phyloP scores from a whole-genome alignment of 768 basidiomycete species.

The Tulasnella calospora region DNA sequence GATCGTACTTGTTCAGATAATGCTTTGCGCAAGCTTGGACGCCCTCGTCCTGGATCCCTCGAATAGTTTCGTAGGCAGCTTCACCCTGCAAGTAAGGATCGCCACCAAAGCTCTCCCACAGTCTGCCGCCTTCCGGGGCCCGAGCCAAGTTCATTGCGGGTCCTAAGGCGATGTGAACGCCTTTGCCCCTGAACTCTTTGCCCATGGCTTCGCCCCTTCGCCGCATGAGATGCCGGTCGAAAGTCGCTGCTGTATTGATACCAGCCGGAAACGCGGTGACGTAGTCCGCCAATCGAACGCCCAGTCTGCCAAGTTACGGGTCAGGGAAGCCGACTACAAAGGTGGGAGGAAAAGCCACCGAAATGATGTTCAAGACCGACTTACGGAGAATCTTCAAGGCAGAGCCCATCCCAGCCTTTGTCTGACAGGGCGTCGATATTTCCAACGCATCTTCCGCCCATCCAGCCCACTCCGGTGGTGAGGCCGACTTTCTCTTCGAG shows the following conservation, averaged over 20 bases:
- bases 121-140: conserved; percentile 71
- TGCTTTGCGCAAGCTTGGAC: conserved; percentile 88
- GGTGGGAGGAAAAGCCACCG: background rate
- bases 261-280: conserved; percentile 80
- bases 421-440: conserved; percentile 29
- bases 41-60: conserved; percentile 71
- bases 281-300: conserved; percentile 69
- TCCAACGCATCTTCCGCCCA: conserved; percentile 29
- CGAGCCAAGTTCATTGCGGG: conserved; percentile 75
- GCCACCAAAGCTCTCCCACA: conserved; percentile 71
- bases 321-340: background rate
- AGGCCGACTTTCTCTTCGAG: conserved; percentile 40
- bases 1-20: conserved; percentile 55
- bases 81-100: conserved; percentile 87
- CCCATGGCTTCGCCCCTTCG: conserved; percentile 75
- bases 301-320: conserved; percentile 39
- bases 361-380: background rate
- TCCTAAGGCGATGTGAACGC: conserved; percentile 67
- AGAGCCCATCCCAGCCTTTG: conserved; percentile 28
- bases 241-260: conserved; percentile 78
- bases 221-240: conserved; percentile 69
- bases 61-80: conserved; percentile 66
- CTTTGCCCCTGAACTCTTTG: conserved; percentile 74
- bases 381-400: conserved; percentile 54
- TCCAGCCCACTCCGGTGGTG: conserved; percentile 36